Conservation (phyloP, 1,284 basidiomycete species). For the Apiotrichum montevideense region DNA sequence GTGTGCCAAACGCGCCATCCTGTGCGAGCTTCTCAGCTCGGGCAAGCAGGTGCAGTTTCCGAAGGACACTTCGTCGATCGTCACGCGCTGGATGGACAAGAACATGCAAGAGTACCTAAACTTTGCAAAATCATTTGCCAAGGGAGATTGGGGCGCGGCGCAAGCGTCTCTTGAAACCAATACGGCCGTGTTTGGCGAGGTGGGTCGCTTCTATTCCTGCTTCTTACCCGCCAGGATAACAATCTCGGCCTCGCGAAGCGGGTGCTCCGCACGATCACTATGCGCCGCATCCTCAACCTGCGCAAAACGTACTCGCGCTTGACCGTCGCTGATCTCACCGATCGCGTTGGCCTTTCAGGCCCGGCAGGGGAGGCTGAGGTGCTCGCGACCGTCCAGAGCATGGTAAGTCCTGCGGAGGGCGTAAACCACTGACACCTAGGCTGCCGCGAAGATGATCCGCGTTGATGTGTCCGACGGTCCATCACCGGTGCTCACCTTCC, state of each 20-base stretch:
- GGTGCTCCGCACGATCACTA: slow-evolving; percentile 28
- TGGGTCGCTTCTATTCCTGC: slow-evolving; percentile 5
- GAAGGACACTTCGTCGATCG: slow-evolving; percentile 23
- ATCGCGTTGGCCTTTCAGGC: slow-evolving; percentile 14
- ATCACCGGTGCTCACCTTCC: slow-evolving; percentile 28
- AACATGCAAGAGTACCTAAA: slow-evolving; percentile 25
- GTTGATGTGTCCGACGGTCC: slow-evolving; percentile 15
- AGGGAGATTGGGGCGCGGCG: slow-evolving; percentile 23
- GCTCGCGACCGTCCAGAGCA: slow-evolving; percentile 18
- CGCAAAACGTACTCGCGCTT: slow-evolving; percentile 32
- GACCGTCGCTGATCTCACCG: slow-evolving; percentile 23
- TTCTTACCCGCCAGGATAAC: slow-evolving; percentile 28
- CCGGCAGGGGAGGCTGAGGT: slow-evolving; percentile 1
- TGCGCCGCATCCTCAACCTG: slow-evolving; percentile 28
- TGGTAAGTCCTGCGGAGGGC: slow-evolving; percentile 23
- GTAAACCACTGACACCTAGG: slow-evolving; percentile 10
- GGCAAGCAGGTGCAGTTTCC: slow-evolving; percentile 30
- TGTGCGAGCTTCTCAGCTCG: slow-evolving; percentile 33
- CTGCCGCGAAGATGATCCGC: slow-evolving; percentile 15
- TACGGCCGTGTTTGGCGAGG: slow-evolving; percentile 15
- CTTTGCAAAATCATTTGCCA: slow-evolving; percentile 34
- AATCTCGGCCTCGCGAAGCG: slow-evolving; percentile 32
- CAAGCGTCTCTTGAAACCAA: background rate
- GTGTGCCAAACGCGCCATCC: slow-evolving; percentile 38
- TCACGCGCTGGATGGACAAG: slow-evolving; percentile 29